Conservation (phyloP, 805 yeast species). For the Komagataella populi region DNA sequence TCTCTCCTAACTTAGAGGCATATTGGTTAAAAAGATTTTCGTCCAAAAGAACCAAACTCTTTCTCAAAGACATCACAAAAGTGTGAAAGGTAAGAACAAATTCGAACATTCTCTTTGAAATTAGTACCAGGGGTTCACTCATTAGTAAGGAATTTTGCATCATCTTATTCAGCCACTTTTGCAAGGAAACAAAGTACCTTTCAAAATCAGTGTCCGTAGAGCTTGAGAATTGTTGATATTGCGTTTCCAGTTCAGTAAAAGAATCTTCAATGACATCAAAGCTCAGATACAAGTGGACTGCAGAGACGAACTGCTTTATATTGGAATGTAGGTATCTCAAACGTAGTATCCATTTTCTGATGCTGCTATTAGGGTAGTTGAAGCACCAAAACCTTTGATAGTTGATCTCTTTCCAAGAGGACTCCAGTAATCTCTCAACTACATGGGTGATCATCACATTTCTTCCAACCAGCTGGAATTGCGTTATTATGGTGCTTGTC, state of each 20-base stretch:
- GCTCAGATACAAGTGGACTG: constrained; percentile 40
- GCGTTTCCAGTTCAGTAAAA: constrained; percentile 25
- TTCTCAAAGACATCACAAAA: constrained; percentile 37
- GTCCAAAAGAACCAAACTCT: constrained; percentile 36
- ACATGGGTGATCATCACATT: constrained; percentile 52
- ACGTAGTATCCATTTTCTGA: constrained; percentile 39
- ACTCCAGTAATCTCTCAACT: constrained; percentile 43
- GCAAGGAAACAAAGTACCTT: constrained; percentile 28
- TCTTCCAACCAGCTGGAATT: constrained; percentile 72
- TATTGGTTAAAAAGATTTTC: constrained; percentile 27
- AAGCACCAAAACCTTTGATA: constrained; percentile 57
- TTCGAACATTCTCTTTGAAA: constrained; percentile 29
- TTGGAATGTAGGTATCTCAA: constrained; percentile 41
- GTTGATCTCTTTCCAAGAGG: constrained; percentile 60
- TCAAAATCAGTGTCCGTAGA: constrained; percentile 17
- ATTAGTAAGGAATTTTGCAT: constrained; percentile 58
- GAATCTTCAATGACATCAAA: constrained; percentile 45
- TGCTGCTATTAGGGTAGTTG: constrained; percentile 23
- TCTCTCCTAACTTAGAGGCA: constrained; percentile 22
- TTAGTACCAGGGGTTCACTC: constrained; percentile 34
- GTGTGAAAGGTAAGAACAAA: constrained; percentile 33
- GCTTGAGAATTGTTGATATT: constrained; percentile 10
- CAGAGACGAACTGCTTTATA: constrained; percentile 43
- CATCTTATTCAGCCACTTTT: constrained; percentile 46
- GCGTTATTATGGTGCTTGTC: constrained; percentile 54